Evolutionary conservation across 768 basidiomycete genomes (phyloP).

Genomic region (Boletus pseudopeckii): DNA sequence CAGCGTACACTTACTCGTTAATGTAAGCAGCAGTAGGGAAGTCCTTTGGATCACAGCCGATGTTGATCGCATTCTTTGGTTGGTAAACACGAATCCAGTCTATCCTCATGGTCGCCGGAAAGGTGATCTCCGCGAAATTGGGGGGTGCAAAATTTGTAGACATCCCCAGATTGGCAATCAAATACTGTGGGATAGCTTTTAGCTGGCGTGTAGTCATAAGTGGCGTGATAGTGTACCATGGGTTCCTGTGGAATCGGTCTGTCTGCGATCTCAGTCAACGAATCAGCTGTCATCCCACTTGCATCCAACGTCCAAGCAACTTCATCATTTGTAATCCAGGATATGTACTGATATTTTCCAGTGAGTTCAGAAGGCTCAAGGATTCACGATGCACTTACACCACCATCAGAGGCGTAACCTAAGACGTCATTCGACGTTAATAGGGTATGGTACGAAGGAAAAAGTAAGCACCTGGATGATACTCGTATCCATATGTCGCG

Average conservation of each 20-base stretch:
- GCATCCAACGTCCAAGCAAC: constrained; percentile 69
- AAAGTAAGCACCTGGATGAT: constrained; percentile 53
- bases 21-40: constrained; percentile 86
- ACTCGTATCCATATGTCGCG: constrained; percentile 79
- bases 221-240: constrained; percentile 48
- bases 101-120: constrained; percentile 72
- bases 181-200: constrained; percentile 47
- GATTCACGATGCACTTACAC: constrained; percentile 37
- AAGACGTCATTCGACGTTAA: not conserved
- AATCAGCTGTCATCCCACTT: constrained; percentile 57
- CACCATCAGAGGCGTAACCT: constrained; percentile 38
- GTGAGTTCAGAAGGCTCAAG: constrained; percentile 3
- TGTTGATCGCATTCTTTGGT: constrained; percentile 59
- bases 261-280: constrained; percentile 55
- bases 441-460: not conserved
- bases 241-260: constrained; percentile 81
- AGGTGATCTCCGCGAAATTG: constrained; percentile 65
- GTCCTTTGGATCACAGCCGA: constrained; percentile 79
- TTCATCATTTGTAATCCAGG: constrained; percentile 66
- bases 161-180: constrained; percentile 84
- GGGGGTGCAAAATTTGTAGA: constrained; percentile 76
- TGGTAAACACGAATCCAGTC: constrained; percentile 95
- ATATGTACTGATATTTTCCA: constrained; percentile 54
- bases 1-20: constrained; percentile 44
- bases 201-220: not conserved